Evolutionary conservation across 805 yeast species (phyloP), one percentile per base, ranked within the genome.

Genomic region (Sugiyamaella marilandica): DNA sequence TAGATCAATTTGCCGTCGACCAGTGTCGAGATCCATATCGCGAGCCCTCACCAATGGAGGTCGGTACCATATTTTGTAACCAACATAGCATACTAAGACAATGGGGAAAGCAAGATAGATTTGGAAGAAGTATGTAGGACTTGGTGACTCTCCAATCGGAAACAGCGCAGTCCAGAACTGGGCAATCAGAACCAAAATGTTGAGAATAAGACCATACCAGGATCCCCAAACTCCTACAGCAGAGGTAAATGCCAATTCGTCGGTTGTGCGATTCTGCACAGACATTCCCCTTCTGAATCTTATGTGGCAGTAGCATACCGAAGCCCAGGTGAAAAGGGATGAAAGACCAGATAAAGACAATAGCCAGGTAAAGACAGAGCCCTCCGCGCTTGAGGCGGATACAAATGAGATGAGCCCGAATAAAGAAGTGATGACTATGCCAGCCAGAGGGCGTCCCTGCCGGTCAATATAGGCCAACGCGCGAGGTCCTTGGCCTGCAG

Each of bases 131-230:
- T 45, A 58, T 18, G 53, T 35, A 26, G 76, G 76, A 49, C 62
- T 56, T 16, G 76, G 71, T 1, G 50, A 31, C 11, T 47, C 67
- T 11, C 75, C 82, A 70, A 81, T 64, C 51, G 95, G 95, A 76
- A 75, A 87, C 41, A 85, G 70, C 5, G 94, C 91, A 54, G 84
- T 76, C 88, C 92, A 88, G 74, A 88, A 86, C 70, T 86, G 91
- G 31, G 90, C 87, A 52, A 79, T 71, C 55, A 89, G 73, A 56
- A 87, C 82, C 52, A 84, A 66, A 32, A 77, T 36, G 65, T 82
- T 82, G 63, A 89, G 69, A 24, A 69, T 53, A 14, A 79, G 62
- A 51, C 94, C 95, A 65, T 78, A 78, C 55, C 65, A 66, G 0
- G 95, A 83, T 46, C 95, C 95, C 59, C 65, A 70, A 31, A 83